Evolutionary conservation across 805 yeast genomes (phyloP).

Genomic region (Ogataea nakhonphanomensis): DNA sequence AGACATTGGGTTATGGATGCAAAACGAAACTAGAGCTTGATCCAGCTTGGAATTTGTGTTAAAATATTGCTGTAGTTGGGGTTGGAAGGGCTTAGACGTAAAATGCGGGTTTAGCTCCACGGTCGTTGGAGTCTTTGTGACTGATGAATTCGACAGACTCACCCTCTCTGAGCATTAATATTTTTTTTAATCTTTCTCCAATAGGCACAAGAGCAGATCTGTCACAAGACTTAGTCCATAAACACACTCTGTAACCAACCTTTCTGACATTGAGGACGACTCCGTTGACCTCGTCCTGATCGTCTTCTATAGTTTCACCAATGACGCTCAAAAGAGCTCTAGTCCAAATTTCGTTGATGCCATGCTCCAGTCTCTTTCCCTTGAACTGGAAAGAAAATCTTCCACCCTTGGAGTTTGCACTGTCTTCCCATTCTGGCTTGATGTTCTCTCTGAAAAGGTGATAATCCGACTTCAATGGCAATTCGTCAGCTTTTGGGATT

Average conservation of each 20-base stretch:
- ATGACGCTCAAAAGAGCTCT: conserved; percentile 83
- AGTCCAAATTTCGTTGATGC: conserved; percentile 88
- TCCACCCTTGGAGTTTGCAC: conserved; percentile 83
- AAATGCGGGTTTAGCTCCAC: conserved; percentile 29
- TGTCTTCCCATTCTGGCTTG: conserved; percentile 99
- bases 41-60: conserved; percentile 9
- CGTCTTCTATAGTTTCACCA: conserved; percentile 89
- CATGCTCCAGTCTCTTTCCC: conserved; percentile 44
- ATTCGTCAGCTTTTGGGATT: conserved; percentile 85
- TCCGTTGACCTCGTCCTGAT: conserved; percentile 87
- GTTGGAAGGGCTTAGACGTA: conserved; percentile 10
- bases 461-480: conserved; percentile 91
- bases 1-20: conserved; percentile 13
- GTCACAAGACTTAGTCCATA: conserved; percentile 88
- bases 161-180: conserved; percentile 67
- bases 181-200: conserved; percentile 85
- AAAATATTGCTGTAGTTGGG: conserved; percentile 5
- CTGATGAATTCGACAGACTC: conserved; percentile 78
- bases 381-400: conserved; percentile 84
- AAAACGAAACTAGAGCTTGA: conserved; percentile 7
- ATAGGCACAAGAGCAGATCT: conserved; percentile 61
- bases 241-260: conserved; percentile 75
- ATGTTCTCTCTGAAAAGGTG: conserved; percentile 91
- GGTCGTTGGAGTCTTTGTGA: conserved; percentile 48
- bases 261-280: conserved; percentile 87